Percentiles rank a stretch among this genome's conserved stretches.
Conservation (phyloP, 2,329 filamentous ascomycete species). For the Scedosporium boydii region DNA sequence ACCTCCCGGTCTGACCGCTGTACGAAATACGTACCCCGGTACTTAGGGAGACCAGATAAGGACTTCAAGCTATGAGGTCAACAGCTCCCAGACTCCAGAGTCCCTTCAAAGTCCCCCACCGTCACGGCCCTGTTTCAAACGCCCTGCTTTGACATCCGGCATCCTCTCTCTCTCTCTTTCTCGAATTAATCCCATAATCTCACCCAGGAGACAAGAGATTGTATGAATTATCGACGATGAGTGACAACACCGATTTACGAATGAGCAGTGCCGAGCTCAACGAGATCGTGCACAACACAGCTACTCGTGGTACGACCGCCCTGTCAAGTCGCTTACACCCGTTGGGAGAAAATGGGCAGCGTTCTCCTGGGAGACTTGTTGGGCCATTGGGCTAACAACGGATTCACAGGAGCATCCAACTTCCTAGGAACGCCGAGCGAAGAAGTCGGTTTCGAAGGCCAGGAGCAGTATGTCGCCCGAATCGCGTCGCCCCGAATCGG, state of each 20-base stretch:
- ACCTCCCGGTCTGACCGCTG: neutral
- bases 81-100: neutral
- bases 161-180: neutral
- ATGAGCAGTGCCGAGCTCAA: conserved; percentile 86
- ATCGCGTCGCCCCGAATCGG: conserved; percentile 57
- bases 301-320: conserved; percentile 38
- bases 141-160: neutral
- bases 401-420: conserved; percentile 49
- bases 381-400: conserved; percentile 10
- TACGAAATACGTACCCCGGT: neutral
- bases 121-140: neutral
- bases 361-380: neutral
- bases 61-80: neutral
- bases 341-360: neutral
- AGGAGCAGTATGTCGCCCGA: conserved; percentile 72
- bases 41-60: neutral
- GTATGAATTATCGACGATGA: neutral
- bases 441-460: conserved; percentile 80
- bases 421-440: conserved; percentile 74
- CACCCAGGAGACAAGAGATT: neutral
- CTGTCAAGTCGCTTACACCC: conserved; percentile 8
- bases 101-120: neutral
- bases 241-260: conserved; percentile 56
- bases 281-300: conserved; percentile 72
- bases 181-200: neutral